Conservation (phyloP, 2,329 filamentous ascomycete genomes). For the Stachybotrys chartarum region DNA sequence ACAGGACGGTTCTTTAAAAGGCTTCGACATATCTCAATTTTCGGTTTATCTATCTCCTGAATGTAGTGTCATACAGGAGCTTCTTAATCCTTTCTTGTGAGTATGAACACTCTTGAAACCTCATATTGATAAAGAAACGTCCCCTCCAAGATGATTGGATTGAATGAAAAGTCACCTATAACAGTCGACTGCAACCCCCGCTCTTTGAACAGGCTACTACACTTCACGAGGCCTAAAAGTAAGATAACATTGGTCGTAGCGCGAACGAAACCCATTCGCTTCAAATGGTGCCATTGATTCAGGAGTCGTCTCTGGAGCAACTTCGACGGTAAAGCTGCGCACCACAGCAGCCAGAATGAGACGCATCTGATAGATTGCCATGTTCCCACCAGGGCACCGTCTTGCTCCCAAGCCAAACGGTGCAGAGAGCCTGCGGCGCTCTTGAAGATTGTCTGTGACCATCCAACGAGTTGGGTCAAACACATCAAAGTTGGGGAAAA, state of each 20-base stretch:
- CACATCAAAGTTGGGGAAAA: constrained; percentile 9
- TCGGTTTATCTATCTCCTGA: too few species aligned
- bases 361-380: constrained; percentile 10
- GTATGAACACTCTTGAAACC: too few species aligned
- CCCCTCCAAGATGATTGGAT: too few species aligned
- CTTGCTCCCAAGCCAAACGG: constrained; percentile 7
- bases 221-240: constrained; percentile 6
- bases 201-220: too few species aligned
- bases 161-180: too few species aligned
- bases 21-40: too few species aligned
- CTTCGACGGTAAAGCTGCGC: constrained; percentile 3
- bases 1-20: too few species aligned
- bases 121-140: too few species aligned
- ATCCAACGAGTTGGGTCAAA: constrained; percentile 10
- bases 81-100: too few species aligned
- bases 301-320: constrained; percentile 10
- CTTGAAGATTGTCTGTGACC: neutral
- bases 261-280: constrained; percentile 10
- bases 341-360: constrained; percentile 6
- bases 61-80: too few species aligned
- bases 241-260: constrained; percentile 7
- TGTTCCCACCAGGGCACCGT: constrained; percentile 9
- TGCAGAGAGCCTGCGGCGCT: constrained; percentile 4
- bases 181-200: too few species aligned
- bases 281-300: constrained; percentile 10